These are phyloP conservation scores for Halenospora varia DNA, from an alignment of 495 filamentous ascomycete species.

Conservation along the genomic window DNA sequence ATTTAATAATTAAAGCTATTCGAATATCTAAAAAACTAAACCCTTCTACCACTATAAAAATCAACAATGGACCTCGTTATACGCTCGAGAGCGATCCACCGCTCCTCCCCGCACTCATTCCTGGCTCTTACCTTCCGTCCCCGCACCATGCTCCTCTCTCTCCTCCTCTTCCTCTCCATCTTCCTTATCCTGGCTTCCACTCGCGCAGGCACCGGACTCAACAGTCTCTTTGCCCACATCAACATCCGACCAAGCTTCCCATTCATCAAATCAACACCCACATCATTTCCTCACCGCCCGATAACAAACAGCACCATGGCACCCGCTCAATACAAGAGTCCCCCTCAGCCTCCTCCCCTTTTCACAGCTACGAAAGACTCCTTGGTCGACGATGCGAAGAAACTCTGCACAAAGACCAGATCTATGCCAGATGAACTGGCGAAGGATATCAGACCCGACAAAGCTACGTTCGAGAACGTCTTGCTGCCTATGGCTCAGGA, in stretches of 20 bases:
- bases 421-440: conserved; percentile 72
- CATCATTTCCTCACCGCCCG: too few relatives aligned
- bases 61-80: too few relatives aligned
- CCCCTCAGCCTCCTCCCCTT: conserved; percentile 81
- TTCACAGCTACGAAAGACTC: conserved; percentile 80
- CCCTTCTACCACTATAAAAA: too few relatives aligned
- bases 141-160: conserved; percentile 32
- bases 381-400: conserved; percentile 72
- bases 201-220: conserved; percentile 59
- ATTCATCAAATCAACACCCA: conserved; percentile 33
- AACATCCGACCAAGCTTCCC: not conserved
- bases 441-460: conserved; percentile 56
- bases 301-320: conserved; percentile 71
- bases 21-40: too few relatives aligned
- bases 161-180: conserved; percentile 59
- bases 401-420: conserved; percentile 64
- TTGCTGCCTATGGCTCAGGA: conserved; percentile 61
- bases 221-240: conserved; percentile 50
- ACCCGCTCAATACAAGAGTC: conserved; percentile 57
- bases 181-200: conserved; percentile 72
- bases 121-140: conserved; percentile 39
- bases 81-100: too few relatives aligned
- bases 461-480: conserved; percentile 63
- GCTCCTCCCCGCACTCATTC: conserved; percentile 22
- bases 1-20: too few relatives aligned